Evolutionary conservation across 2,329 filamentous ascomycete genomes (phyloP), one percentile per base, ranked within the genome.

Genomic region (Alternaria rosae): DNA sequence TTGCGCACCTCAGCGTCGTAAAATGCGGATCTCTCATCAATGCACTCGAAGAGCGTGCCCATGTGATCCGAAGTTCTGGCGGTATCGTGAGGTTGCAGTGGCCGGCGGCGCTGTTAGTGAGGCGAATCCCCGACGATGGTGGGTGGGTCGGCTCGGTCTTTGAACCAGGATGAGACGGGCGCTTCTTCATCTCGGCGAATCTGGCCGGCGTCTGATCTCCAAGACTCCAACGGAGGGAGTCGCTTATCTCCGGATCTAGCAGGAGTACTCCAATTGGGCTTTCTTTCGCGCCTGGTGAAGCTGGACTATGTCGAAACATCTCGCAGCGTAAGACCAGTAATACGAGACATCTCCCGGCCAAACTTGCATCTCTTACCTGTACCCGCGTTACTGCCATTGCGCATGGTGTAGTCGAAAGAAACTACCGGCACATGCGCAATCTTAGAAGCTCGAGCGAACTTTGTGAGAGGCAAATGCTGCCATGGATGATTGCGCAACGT

Each of bases 11-110:
- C 12, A 21, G 13, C 28, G 45, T 13, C 13, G 6, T 30, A 28
- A 13, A 50, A 26, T 20, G 45, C 30, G 45, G 45, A 50, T 52
- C 35, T 44, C 47, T 42, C 25, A 21, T 57, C n/a, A 30, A 21
- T 20, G 9, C 30, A 55, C 42, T 50, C 35, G 38, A 28, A 41
- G 11, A 48, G 17, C 38, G 42, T 38, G 35, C 1, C 15, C 35
- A 17, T 38, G 35, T 41, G 17, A 25, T 30, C 58, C 58, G 58
- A 57, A 45, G 53, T 57, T 57, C 28, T 51, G 54, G 54, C 59
- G 54, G 30, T 52, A 61, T 58, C 15, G 59, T 61, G 54, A 53
- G 28, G 59, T 51, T 43, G 57, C 32, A 20, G n/a, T 61, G 21
- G 50, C 48, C 59, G 59, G 42, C 54, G 54, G 54, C 54, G 54